phyloP scores from a whole-genome alignment of 768 basidiomycete genomes.

The Coprinopsis cinerea region DNA sequence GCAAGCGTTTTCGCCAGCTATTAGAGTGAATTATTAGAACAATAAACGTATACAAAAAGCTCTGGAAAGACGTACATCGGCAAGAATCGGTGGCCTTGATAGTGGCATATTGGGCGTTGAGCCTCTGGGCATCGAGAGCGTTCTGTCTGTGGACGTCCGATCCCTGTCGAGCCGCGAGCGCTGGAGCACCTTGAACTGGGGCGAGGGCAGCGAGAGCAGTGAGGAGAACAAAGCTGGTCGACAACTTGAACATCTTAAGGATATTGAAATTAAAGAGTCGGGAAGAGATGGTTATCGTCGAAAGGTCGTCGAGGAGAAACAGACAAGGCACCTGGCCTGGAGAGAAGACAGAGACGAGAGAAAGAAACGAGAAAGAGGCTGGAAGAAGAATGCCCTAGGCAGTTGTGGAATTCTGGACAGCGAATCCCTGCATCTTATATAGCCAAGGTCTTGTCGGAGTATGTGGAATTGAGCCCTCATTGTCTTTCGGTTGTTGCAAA shows the following conservation, averaged over 20 bases:
- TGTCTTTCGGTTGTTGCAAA: no score
- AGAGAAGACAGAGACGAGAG: constrained; percentile 1
- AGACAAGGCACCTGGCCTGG: constrained; percentile 23
- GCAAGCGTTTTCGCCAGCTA: constrained; percentile 35
- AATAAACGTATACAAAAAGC: not conserved
- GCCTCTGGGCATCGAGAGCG: constrained; percentile 42
- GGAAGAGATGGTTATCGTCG: constrained; percentile 1
- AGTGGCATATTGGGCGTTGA: constrained; percentile 42
- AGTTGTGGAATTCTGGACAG: no score
- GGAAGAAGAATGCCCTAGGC: no score
- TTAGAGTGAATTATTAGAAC: constrained; percentile 2
- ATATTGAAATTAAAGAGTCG: constrained; percentile 7
- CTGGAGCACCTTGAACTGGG: constrained; percentile 31
- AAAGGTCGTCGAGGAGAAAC: constrained; percentile 15
- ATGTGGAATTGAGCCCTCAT: no score
- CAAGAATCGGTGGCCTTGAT: constrained; percentile 43
- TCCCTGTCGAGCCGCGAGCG: constrained; percentile 20
- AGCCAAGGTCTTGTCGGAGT: no score
- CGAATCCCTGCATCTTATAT: no score
- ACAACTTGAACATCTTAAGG: constrained; percentile 15
- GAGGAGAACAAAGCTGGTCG: constrained; percentile 6
- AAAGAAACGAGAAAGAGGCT: constrained; percentile 12
- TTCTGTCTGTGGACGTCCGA: constrained; percentile 32
- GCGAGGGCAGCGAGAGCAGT: constrained; percentile 21
- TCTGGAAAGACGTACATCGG: constrained; percentile 27